phyloP scores from a whole-genome alignment of 2,329 filamentous ascomycete genomes.

The Rasamsonia emersonii region DNA sequence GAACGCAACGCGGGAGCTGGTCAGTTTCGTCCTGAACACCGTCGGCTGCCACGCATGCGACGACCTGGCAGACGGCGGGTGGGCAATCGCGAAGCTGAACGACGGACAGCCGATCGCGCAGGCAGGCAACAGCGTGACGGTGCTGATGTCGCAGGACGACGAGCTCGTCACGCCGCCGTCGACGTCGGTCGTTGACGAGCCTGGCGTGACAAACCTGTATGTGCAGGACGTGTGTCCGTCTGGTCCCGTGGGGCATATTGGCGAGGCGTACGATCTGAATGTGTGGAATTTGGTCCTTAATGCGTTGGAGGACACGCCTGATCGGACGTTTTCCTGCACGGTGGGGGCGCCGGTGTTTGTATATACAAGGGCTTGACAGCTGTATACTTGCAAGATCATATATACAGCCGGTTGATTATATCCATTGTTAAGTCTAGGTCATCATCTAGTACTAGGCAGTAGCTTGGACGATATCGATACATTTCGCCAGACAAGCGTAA shows the following conservation, averaged over 20 bases:
- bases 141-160: conserved; percentile 25
- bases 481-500: no score
- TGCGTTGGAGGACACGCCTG: conserved; percentile 21
- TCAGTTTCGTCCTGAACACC: conserved; percentile 12
- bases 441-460: no score
- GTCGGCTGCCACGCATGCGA: conserved; percentile 27
- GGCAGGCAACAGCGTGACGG: conserved; percentile 23
- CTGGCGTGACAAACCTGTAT: conserved; percentile 23
- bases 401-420: no score
- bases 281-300: conserved; percentile 33
- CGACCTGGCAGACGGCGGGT: conserved; percentile 21
- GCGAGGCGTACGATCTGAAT: conserved; percentile 30
- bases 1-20: conserved; percentile 8
- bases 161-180: conserved; percentile 26
- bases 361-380: no score
- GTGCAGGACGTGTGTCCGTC: conserved; percentile 24
- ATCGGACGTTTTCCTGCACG: conserved; percentile 20
- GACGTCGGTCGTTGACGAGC: conserved; percentile 25
- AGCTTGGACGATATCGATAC: no score
- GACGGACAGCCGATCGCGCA: conserved; percentile 27
- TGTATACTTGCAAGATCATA: no score
- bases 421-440: no score
- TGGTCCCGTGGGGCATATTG: conserved; percentile 30
- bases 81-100: conserved; percentile 22
- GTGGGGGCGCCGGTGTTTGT: no score